Base-by-base conservation (phyloP, 306 rosid genomes). In the Cotoneaster glaucophyllus region DNA sequence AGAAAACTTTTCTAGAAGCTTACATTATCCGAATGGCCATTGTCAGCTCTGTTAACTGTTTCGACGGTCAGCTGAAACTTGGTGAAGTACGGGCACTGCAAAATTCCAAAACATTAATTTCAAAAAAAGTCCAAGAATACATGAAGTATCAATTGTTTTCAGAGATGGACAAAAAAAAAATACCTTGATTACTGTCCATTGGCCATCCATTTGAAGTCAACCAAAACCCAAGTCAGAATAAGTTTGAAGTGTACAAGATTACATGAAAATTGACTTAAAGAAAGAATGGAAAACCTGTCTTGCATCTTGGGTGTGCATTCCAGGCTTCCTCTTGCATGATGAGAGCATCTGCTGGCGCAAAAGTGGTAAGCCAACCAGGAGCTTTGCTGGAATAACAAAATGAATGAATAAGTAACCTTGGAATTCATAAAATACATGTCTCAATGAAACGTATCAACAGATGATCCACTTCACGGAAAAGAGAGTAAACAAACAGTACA, bases 271-370 rank as follows among this genome's bases (percentile, higher is more conserved):
- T 25, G 54, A 48, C 63, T 39, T 32, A 2, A 61, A 29, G n/a
- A 70, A 24, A 12, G 58, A 10, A 50, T 76, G 71, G 26, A 79
- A 56, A 69, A 85, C 88, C 85, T 85, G 88, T 82, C 73, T 85
- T 85, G 77, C 88, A 85, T 82, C 58, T 85, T 43, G 88, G 88
- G 76, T 75, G 82, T 71, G 88, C 88, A 19, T 85, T 85, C 88
- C 86, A 85, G 54, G 88, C 84, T 76, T 85, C 86, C 79, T 85
- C 88, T 82, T 82, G 81, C 82, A 85, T 73, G 67, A 85, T 61
- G 17, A 85, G 88, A 52, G 88, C 84, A 57, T 82, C 82, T 21
- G 86, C 82, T 17, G 88, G 88, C 15, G 88, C 88, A 54, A 85
- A 77, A 62, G 83, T 68, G 61, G 88, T 82, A 39, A 85, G 76